Evolutionary conservation across 2,329 filamentous ascomycete species (phyloP).

Genomic region (Orbilia quercus): DNA sequence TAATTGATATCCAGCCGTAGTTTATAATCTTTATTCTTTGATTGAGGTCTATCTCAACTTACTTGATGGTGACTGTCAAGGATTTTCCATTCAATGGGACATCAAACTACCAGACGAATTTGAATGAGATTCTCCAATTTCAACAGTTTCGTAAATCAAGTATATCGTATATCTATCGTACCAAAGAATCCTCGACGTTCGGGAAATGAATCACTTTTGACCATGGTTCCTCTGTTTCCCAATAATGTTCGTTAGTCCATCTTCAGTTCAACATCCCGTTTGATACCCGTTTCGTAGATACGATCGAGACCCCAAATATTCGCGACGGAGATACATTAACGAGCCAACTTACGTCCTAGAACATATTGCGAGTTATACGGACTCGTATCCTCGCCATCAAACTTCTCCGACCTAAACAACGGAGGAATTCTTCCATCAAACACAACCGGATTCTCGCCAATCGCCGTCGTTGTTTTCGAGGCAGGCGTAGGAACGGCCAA

Average conservation of each 20-base stretch:
- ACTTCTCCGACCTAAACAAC: conserved; percentile 44
- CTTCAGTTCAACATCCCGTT: background rate
- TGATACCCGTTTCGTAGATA: background rate
- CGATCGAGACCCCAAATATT: too few species aligned
- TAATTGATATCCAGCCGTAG: conserved; percentile 1
- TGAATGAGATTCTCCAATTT: conserved; percentile 14
- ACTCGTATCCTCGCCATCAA: conserved; percentile 57
- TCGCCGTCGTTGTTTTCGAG: conserved; percentile 24
- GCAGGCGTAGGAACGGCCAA: conserved; percentile 16
- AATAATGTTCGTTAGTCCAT: background rate
- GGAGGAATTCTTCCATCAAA: conserved; percentile 58
- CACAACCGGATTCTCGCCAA: conserved; percentile 54
- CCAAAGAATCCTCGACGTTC: conserved; percentile 54
- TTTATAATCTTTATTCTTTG: background rate
- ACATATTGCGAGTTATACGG: conserved; percentile 58
- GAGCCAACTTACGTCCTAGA: conserved; percentile 53
- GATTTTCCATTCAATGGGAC: conserved; percentile 63
- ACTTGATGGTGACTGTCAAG: conserved; percentile 69
- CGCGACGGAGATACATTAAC: background rate
- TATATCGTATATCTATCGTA: conserved; percentile 28
- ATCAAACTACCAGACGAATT: conserved; percentile 64
- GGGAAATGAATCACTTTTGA: conserved; percentile 56
- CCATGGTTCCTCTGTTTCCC: conserved; percentile 56
- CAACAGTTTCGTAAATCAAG: background rate
- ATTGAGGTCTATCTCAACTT: conserved; percentile 22